These are phyloP conservation scores for Penicillium brasilianum DNA, from an alignment of 2,329 filamentous ascomycete genomes.

Conservation along the genomic window DNA sequence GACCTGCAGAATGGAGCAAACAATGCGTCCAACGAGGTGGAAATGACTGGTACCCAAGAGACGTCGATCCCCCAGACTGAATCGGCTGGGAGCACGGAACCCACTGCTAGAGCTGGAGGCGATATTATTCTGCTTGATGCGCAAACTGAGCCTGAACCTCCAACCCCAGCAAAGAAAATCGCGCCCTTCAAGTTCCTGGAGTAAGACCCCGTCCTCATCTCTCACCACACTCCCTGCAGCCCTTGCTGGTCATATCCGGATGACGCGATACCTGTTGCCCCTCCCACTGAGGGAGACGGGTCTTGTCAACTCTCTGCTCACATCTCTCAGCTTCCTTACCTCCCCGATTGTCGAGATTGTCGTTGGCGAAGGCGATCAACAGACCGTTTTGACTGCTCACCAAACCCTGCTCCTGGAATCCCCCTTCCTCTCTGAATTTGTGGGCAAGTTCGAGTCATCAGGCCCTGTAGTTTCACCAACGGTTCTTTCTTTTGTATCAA, in stretches of 20 bases:
- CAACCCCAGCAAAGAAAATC: conserved; percentile 27
- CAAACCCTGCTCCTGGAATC: conserved; percentile 76
- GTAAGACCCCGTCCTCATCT: conserved; percentile 25
- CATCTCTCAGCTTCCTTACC: conserved; percentile 58
- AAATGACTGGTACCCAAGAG: conserved; percentile 33
- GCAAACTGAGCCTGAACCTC: conserved; percentile 22
- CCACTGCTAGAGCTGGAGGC: conserved; percentile 19
- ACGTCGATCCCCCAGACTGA: conserved; percentile 21
- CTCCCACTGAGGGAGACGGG: not conserved
- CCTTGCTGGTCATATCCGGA: not conserved
- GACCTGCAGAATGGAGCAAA: conserved; percentile 18
- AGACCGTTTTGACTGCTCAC: conserved; percentile 75
- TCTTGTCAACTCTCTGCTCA: conserved; percentile 14
- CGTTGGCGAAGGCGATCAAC: conserved; percentile 65
- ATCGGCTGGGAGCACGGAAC: conserved; percentile 1
- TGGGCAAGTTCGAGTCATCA: conserved; percentile 65
- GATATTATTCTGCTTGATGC: conserved; percentile 30
- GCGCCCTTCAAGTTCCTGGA: conserved; percentile 36
- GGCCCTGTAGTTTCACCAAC: conserved; percentile 58
- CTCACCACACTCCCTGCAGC: not conserved
- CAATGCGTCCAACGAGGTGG: conserved; percentile 29
- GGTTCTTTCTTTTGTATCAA: not conserved
- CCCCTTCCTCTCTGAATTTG: conserved; percentile 72
- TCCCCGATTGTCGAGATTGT: conserved; percentile 72
- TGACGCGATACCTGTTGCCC: not conserved